phyloP scores from a whole-genome alignment of 305 asterid genomes.

The Solanum hybrid region DNA sequence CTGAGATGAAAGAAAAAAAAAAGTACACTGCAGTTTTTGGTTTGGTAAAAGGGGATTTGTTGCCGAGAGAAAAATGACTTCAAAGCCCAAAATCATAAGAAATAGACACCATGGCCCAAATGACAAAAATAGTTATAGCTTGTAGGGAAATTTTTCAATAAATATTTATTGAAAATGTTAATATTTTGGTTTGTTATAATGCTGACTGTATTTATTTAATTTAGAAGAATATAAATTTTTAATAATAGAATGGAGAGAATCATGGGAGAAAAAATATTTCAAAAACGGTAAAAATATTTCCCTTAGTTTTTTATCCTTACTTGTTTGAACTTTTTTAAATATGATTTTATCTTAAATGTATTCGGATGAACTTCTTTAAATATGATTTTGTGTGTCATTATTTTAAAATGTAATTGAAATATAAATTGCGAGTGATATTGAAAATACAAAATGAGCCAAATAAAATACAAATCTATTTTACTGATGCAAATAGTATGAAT shows the following conservation, averaged over 20 bases:
- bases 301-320: not conserved
- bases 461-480: too few species aligned
- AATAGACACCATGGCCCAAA: not conserved
- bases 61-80: not conserved
- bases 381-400: not conserved
- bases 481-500: not conserved
- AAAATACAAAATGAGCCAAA: not conserved
- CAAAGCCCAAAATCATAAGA: not conserved
- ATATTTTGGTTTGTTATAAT: not conserved
- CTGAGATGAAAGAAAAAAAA: not conserved
- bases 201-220: not conserved
- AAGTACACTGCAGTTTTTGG: not conserved
- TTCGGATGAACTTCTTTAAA: not conserved
- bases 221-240: too few species aligned
- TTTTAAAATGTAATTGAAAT: too few species aligned
- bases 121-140: not conserved
- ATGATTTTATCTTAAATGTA: not conserved
- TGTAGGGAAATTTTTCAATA: too few species aligned
- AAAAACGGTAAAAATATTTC: not conserved
- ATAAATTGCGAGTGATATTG: not conserved
- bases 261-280: not conserved
- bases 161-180: not conserved
- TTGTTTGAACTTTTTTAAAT: not conserved
- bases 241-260: not conserved
- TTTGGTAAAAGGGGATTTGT: not conserved